Conservation (phyloP, 768 basidiomycete species). For the Russula sp. region DNA sequence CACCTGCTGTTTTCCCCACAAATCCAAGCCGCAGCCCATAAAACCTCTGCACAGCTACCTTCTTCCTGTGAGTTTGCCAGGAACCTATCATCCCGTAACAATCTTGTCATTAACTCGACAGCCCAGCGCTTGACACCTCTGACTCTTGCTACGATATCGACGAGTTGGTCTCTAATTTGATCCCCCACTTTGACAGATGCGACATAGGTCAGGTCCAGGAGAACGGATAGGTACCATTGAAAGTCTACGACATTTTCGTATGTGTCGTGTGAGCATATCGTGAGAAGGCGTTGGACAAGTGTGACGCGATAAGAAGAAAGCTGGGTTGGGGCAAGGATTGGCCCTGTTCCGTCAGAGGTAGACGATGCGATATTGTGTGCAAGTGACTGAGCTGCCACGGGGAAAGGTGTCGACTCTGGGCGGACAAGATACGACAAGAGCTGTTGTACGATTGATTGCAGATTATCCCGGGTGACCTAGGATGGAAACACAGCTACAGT, state of each 20-base stretch:
- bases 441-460: slow-evolving; percentile 87
- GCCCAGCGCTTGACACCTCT: slow-evolving; percentile 68
- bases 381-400: slow-evolving; percentile 50
- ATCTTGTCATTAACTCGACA: slow-evolving; percentile 74
- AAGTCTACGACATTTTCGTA: slow-evolving; percentile 90
- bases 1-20: slow-evolving; percentile 92
- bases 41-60: slow-evolving; percentile 74
- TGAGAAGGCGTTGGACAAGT: slow-evolving; percentile 75
- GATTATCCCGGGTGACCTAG: slow-evolving; percentile 78
- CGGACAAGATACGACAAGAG: slow-evolving; percentile 80
- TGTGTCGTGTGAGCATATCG: slow-evolving; percentile 76
- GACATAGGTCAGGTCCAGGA: slow-evolving; percentile 87
- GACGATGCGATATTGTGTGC: slow-evolving; percentile 50
- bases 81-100: slow-evolving; percentile 75
- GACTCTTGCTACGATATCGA: slow-evolving; percentile 84
- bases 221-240: slow-evolving; percentile 95
- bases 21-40: slow-evolving; percentile 96
- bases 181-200: slow-evolving; percentile 73
- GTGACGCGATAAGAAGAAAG: slow-evolving; percentile 83
- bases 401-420: slow-evolving; percentile 44
- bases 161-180: slow-evolving; percentile 75
- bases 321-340: slow-evolving; percentile 50
- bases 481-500: slow-evolving; percentile 4
- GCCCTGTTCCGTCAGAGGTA: slow-evolving; percentile 31
- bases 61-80: slow-evolving; percentile 59